These are phyloP conservation scores for Podospora bellae-mahoneyi DNA, from an alignment of 495 filamentous ascomycete species.

Conservation along the genomic window DNA sequence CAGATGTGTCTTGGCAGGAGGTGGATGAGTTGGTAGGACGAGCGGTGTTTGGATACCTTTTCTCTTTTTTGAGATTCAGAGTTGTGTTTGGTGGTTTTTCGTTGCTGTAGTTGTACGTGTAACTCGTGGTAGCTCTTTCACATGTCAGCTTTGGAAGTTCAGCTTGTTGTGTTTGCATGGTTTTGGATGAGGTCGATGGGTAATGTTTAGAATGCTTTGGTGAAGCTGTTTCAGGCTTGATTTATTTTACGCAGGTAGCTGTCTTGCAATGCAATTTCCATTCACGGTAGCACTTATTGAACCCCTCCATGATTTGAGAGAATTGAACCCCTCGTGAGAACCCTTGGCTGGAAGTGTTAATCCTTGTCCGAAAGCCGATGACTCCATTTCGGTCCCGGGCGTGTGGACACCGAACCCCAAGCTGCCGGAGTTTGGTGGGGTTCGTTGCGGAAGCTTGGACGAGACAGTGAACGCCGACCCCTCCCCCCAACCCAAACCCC, in stretches of 20 bases:
- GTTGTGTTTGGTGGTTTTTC: background rate
- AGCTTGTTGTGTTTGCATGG: background rate
- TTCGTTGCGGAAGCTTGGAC: background rate
- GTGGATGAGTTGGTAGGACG: background rate
- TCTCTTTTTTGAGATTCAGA: background rate
- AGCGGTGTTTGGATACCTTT: constrained; percentile 6
- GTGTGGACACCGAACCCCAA: background rate
- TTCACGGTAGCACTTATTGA: background rate
- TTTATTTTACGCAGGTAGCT: background rate
- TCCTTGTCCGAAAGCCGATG: background rate
- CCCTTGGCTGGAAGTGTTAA: background rate
- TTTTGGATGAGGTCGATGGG: background rate
- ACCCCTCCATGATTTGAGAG: background rate
- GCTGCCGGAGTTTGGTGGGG: background rate
- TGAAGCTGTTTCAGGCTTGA: too few relatives aligned
- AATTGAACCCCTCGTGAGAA: background rate
- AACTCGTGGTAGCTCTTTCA: background rate
- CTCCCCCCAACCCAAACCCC: too few relatives aligned
- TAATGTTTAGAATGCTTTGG: background rate
- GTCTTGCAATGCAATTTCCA: background rate
- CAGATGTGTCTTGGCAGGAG: background rate
- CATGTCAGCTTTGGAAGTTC: background rate
- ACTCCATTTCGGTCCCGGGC: background rate
- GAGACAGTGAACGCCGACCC: background rate
- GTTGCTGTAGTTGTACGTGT: constrained; percentile 2